Percentiles rank a stretch among this genome's conserved stretches.
phyloP scores from a whole-genome alignment of 164 flowering plant genomes.

The Magnolia kwangsiensis region DNA sequence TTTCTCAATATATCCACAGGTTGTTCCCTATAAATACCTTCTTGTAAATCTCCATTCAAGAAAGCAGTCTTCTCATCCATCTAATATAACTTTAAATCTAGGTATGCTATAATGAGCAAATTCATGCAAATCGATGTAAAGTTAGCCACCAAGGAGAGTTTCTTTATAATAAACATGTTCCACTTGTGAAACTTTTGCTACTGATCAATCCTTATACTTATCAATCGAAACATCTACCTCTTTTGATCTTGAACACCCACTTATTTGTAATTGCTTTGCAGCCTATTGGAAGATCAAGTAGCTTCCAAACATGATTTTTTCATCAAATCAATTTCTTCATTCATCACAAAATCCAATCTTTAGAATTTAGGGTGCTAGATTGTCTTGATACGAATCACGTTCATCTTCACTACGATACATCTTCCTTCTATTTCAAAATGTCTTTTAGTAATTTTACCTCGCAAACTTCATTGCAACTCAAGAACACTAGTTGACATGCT shows the following conservation, averaged over 20 bases:
- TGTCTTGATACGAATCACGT: neutral
- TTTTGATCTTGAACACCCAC: neutral
- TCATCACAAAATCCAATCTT: neutral
- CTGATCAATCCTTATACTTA: neutral
- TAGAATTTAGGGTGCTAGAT: neutral
- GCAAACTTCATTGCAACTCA: neutral
- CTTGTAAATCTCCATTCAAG: neutral
- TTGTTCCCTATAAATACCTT: neutral
- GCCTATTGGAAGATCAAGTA: neutral
- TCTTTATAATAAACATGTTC: neutral
- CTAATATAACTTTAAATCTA: neutral
- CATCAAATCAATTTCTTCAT: neutral
- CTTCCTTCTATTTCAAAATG: neutral
- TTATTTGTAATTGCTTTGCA: neutral
- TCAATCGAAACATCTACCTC: neutral
- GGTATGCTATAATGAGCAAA: neutral
- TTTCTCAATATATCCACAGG: neutral
- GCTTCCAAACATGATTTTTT: neutral
- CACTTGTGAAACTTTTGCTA: neutral
- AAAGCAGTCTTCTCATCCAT: neutral
- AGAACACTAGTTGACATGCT: neutral
- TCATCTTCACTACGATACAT: neutral
- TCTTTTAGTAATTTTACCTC: neutral
- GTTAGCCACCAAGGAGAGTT: neutral
- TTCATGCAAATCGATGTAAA: neutral